A percentile compares a stretch with the other conserved stretches of the same genome.
Conservation (phyloP, 2,329 filamentous ascomycete genomes). For the Alternaria burnsii region DNA sequence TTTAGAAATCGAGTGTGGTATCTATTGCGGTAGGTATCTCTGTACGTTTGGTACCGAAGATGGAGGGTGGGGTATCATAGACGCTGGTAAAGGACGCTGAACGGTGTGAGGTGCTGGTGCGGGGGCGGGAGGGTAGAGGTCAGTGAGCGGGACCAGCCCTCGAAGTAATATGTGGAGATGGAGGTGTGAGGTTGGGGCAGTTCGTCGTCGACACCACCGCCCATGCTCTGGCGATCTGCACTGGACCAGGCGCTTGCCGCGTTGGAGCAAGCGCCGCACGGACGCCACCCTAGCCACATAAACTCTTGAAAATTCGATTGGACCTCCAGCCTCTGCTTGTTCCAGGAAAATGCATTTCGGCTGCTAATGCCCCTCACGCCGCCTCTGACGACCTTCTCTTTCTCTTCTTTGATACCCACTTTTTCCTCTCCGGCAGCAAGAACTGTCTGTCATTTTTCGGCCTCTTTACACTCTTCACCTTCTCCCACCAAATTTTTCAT, state of each 20-base stretch:
- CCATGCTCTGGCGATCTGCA: constrained; percentile 6
- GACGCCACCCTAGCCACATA: constrained; percentile 14
- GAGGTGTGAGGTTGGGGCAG: constrained; percentile 11
- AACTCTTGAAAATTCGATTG: constrained; percentile 28
- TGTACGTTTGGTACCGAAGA: constrained; percentile 14
- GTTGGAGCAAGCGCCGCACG: constrained; percentile 15
- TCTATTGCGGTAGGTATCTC: constrained; percentile 11
- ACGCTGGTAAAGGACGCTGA: constrained; percentile 13
- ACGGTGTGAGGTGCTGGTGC: constrained; percentile 7
- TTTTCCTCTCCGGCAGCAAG: constrained; percentile 60
- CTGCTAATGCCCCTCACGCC: constrained; percentile 39
- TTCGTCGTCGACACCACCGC: constrained; percentile 13
- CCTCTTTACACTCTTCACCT: constrained; percentile 47
- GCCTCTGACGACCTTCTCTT: constrained; percentile 58
- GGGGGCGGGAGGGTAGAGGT: constrained; percentile 15
- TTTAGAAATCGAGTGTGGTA: constrained; percentile 11
- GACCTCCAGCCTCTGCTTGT: not conserved
- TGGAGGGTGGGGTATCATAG: constrained; percentile 25
- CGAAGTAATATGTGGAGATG: constrained; percentile 18
- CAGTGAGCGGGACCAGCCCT: constrained; percentile 32
- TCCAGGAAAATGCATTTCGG: not conserved
- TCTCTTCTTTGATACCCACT: constrained; percentile 61
- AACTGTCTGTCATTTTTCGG: constrained; percentile 54
- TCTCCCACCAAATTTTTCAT: constrained; percentile 45
- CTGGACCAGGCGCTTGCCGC: constrained; percentile 19